Conservation (phyloP, 2,329 filamentous ascomycete genomes). For the Sporothrix phasma region DNA sequence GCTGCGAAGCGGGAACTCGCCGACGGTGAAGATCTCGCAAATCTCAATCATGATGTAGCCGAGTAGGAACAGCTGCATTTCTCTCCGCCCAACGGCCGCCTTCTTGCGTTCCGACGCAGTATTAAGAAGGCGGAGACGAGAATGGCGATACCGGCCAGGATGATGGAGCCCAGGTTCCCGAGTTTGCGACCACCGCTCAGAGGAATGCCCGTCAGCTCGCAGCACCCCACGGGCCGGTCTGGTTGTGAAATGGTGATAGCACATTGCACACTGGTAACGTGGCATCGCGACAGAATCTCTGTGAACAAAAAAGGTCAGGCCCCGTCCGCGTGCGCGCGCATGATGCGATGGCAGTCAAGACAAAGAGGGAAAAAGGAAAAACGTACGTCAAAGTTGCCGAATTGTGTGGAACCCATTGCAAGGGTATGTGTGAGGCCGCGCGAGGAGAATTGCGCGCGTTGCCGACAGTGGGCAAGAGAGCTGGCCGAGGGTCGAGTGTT, state of each 20-base stretch:
- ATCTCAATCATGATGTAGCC: constrained; percentile 81
- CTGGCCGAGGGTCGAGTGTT: not conserved
- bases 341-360: not conserved
- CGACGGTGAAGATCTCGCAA: constrained; percentile 94
- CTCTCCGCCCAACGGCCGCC: constrained; percentile 86
- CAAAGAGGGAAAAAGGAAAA: constrained; percentile 4
- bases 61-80: constrained; percentile 90
- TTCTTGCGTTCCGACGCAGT: constrained; percentile 76
- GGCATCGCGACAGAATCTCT: constrained; percentile 78
- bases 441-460: not conserved
- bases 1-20: constrained; percentile 67
- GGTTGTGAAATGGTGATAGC: constrained; percentile 50
- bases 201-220: constrained; percentile 63
- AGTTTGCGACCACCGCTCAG: constrained; percentile 57
- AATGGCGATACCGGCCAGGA: constrained; percentile 72
- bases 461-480: not conserved
- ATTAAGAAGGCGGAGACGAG: constrained; percentile 55
- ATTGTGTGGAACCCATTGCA: constrained; percentile 50
- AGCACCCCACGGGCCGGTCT: constrained; percentile 54
- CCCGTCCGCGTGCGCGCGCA: not conserved
- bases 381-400: constrained; percentile 51
- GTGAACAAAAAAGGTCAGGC: not conserved
- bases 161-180: constrained; percentile 85
- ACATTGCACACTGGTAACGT: constrained; percentile 81
- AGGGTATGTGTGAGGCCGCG: not conserved